Percentiles rank a stretch among this genome's conserved stretches.
phyloP scores from a whole-genome alignment of 495 filamentous ascomycete species.

The Hypoxylon fragiforme region DNA sequence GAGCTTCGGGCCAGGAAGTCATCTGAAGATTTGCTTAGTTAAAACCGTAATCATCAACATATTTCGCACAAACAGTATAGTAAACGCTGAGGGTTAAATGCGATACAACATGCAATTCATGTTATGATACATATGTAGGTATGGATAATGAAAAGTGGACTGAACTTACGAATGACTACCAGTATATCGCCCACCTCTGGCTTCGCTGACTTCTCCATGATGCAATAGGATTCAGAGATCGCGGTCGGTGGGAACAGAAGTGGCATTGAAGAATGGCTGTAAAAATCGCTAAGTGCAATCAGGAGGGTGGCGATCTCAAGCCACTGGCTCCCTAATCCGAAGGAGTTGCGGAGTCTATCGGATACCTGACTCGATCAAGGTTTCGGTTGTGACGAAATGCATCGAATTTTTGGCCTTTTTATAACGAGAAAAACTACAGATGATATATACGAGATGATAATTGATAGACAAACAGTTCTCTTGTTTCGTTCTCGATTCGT shows the following conservation, averaged over 20 bases:
- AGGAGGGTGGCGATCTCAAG: slow-evolving; percentile 18
- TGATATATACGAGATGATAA: slow-evolving; percentile 18
- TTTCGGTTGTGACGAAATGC: slow-evolving; percentile 32
- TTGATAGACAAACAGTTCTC: slow-evolving; percentile 2
- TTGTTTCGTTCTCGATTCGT: not conserved
- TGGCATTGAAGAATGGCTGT: slow-evolving; percentile 11
- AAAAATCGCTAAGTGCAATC: slow-evolving; percentile 6
- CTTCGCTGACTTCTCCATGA: slow-evolving; percentile 52
- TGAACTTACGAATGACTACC: slow-evolving; percentile 74
- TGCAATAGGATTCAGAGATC: slow-evolving; percentile 2
- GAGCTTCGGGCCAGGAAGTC: slow-evolving; percentile 87
- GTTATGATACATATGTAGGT: too few species aligned
- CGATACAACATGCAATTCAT: too few species aligned
- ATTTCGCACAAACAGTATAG: slow-evolving; percentile 11
- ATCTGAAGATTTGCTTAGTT: slow-evolving; percentile 50
- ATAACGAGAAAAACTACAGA: slow-evolving; percentile 13
- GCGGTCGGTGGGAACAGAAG: slow-evolving; percentile 7
- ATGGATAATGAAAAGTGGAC: slow-evolving; percentile 8
- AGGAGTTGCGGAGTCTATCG: slow-evolving; percentile 30
- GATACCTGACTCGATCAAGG: slow-evolving; percentile 33
- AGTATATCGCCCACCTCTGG: slow-evolving; percentile 70
- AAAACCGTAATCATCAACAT: slow-evolving; percentile 2
- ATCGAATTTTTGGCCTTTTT: slow-evolving; percentile 21
- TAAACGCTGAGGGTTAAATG: too few species aligned
- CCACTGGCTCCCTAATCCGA: slow-evolving; percentile 25